Percentiles rank a stretch among this genome's conserved stretches.
phyloP scores from a whole-genome alignment of 73 alveolate genomes.

The Paramecium tetraurelia region DNA sequence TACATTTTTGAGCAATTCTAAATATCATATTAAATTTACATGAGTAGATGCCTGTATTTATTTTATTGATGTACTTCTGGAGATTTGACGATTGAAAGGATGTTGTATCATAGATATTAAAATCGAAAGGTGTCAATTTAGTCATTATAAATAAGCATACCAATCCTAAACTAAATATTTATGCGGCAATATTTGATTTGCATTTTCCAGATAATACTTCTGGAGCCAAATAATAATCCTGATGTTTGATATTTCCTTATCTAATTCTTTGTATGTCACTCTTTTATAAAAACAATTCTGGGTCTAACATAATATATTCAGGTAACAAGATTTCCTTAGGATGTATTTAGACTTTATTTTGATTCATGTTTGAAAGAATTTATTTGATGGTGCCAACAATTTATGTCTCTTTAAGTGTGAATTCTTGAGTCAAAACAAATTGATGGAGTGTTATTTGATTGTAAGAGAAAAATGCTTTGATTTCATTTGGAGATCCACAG shows the following conservation, averaged over 20 bases:
- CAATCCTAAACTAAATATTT: conserved; percentile 21
- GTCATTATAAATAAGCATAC: conserved; percentile 18
- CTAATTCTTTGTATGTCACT: neutral
- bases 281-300: neutral
- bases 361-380: neutral
- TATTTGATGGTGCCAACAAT: neutral
- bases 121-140: neutral
- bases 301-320: neutral
- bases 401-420: neutral
- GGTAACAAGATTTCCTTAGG: conserved; percentile 24
- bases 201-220: neutral
- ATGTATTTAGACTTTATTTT: neutral
- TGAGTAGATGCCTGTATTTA: neutral
- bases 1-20: neutral
- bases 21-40: neutral
- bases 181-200: neutral
- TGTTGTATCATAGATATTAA: neutral
- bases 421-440: neutral
- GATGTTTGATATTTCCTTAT: neutral
- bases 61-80: neutral
- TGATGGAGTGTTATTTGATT: neutral
- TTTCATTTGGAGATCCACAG: neutral
- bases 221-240: conserved; percentile 25
- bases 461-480: neutral
- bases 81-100: neutral